Percentiles rank a stretch among this genome's conserved stretches.
These are phyloP conservation scores for Endocalyx cinctus DNA, from an alignment of 2,329 filamentous ascomycete genomes.

Conservation along the genomic window DNA sequence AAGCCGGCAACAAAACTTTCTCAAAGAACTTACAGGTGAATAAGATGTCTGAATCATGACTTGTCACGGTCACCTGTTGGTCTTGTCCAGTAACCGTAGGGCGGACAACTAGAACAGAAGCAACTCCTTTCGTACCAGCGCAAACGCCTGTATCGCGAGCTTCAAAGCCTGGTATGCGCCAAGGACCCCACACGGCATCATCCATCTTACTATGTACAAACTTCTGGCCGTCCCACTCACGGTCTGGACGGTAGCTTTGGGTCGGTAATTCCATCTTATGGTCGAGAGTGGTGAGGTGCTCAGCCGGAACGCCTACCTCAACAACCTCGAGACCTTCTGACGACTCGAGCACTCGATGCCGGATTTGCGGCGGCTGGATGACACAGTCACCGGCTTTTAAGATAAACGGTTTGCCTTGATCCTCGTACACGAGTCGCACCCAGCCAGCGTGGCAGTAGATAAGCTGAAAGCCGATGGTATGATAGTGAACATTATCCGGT, in stretches of 20 bases:
- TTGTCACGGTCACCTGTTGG: slow-evolving; percentile 4
- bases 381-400: slow-evolving; percentile 13
- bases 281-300: slow-evolving; percentile 14
- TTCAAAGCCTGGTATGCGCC: slow-evolving; percentile 14
- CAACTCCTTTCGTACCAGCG: slow-evolving; percentile 11
- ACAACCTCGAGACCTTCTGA: slow-evolving; percentile 12
- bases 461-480: slow-evolving; percentile 14
- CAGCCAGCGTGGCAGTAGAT: slow-evolving; percentile 14
- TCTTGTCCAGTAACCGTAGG: slow-evolving; percentile 3
- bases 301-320: slow-evolving; percentile 14
- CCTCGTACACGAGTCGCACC: slow-evolving; percentile 15
- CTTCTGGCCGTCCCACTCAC: slow-evolving; percentile 14
- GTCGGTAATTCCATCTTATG: slow-evolving; percentile 13
- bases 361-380: slow-evolving; percentile 14
- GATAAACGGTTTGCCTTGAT: slow-evolving; percentile 13
- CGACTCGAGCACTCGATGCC: slow-evolving; percentile 13
- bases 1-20: background rate
- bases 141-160: slow-evolving; percentile 12
- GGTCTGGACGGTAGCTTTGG: slow-evolving; percentile 9
- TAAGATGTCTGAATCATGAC: slow-evolving; percentile 15
- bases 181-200: slow-evolving; percentile 10
- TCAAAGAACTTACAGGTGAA: slow-evolving; percentile 14
- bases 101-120: slow-evolving; percentile 11
- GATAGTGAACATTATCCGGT: slow-evolving; percentile 12
- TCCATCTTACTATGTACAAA: slow-evolving; percentile 12